Evolutionary conservation across 176 grass and related monocot species (phyloP).

Genomic region (Luzula sylvatica): DNA sequence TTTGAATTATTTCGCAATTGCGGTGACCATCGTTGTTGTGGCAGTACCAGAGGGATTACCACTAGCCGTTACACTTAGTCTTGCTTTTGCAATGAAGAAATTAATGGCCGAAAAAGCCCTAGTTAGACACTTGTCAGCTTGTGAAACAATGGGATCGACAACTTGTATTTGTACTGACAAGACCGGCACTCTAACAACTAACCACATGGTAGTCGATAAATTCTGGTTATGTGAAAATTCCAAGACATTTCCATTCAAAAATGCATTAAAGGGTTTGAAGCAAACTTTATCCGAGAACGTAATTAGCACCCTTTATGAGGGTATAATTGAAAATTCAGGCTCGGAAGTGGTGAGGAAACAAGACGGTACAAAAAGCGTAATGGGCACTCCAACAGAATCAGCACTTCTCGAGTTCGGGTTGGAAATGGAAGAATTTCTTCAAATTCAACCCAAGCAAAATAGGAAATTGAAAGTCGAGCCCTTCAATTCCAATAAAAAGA

Average conservation of each 20-base stretch:
- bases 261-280: slow-evolving; percentile 34
- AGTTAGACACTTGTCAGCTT: slow-evolving; percentile 80
- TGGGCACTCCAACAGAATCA: slow-evolving; percentile 91
- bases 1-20: slow-evolving; percentile 80
- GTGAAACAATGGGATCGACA: slow-evolving; percentile 95
- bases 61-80: slow-evolving; percentile 84
- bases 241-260: slow-evolving; percentile 37
- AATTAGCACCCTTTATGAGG: slow-evolving; percentile 44
- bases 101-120: slow-evolving; percentile 92
- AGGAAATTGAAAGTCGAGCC: slow-evolving; percentile 75
- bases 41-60: slow-evolving; percentile 89
- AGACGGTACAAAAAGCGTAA: slow-evolving; percentile 48
- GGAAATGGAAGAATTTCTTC: slow-evolving; percentile 40
- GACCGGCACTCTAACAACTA: slow-evolving; percentile 88
- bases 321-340: slow-evolving; percentile 68
- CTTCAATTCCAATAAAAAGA: slow-evolving; percentile 95
- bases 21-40: slow-evolving; percentile 86
- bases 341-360: slow-evolving; percentile 66
- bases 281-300: slow-evolving; percentile 38
- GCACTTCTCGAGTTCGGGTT: slow-evolving; percentile 82
- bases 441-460: slow-evolving; percentile 16
- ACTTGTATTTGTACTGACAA: slow-evolving; percentile 98
- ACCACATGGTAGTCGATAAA: slow-evolving; percentile 97
- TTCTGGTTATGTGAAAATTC: slow-evolving; percentile 46
- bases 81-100: slow-evolving; percentile 96